Evolutionary conservation across 129 eudicot genomes (phyloP), one percentile per base, ranked within the genome.

Genomic region (Chrysanthemum seticuspe): DNA sequence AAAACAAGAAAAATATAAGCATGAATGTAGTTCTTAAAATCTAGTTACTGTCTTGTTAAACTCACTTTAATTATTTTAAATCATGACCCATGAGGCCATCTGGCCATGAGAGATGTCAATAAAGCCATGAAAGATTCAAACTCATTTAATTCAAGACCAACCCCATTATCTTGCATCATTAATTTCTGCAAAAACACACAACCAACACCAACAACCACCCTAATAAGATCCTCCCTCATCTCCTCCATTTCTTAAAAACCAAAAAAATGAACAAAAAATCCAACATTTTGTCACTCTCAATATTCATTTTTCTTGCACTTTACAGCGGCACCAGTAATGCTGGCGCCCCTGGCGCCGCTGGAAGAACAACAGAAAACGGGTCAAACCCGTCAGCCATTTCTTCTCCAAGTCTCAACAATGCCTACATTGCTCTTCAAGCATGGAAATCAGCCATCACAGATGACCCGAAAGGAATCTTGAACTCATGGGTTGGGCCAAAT

Each of bases 391-490:
- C 51, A 57, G 18, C 12, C 76, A 13, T 70, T 2, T 61, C 76
- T 9, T 21, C 74, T 15, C 13, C 80, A 56, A 72, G 47, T 1
- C 47, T 40, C 10, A 5, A 40, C 47, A 40, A 55, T 36, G 90
- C 93, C 1, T 89, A 89, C 87, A 77, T 78, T 58, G 96, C 93
- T n/a, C 90, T 89, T 6, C 96, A 89, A 73, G 82, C 93, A 60
- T 89, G 96, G 96, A 89, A 85, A 59, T 58, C 87, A 12, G 90
- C 90, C 40, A 87, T 89, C 19, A 78, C 78, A 68, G 88, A 82
- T 15, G 96, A 89, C 82, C 96, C 96, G 1, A 56, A 62, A 4
- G 87, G 92, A 51, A 78, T 89, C 65, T 67, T 81, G 50, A 59
- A 60, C 52, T 62, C 86, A 48, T 89, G 96, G 96, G 79, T 78